Percentiles rank a stretch among this genome's conserved stretches.
Conservation (phyloP, 208 protist genomes). For the Trichomonas vaginalis region DNA sequence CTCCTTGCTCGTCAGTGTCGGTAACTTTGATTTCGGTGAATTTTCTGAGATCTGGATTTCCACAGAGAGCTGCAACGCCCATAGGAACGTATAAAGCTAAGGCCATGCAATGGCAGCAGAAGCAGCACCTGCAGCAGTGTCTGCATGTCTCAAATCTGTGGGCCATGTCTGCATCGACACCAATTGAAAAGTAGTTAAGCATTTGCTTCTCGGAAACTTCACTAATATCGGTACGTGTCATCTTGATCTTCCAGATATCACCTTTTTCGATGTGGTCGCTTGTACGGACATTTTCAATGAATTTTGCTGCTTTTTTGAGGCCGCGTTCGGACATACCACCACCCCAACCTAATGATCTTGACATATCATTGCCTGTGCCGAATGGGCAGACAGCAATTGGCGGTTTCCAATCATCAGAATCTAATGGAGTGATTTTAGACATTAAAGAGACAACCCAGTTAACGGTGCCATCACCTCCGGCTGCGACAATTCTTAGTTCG, state of each 20-base stretch:
- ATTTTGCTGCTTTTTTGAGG: neutral
- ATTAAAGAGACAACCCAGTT: neutral
- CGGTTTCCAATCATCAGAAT: neutral
- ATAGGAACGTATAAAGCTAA: neutral
- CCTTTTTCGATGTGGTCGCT: neutral
- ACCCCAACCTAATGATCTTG: neutral
- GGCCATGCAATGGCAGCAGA: neutral
- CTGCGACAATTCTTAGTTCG: neutral
- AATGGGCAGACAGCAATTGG: neutral
- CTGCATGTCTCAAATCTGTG: neutral
- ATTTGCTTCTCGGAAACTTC: neutral
- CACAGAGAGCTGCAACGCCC: neutral
- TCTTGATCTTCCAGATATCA: neutral
- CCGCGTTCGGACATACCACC: neutral
- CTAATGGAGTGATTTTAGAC: neutral
- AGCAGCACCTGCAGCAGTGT: neutral
- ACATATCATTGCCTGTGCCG: neutral
- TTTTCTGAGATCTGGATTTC: neutral
- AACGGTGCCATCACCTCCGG: neutral
- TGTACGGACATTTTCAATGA: neutral
- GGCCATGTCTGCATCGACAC: neutral
- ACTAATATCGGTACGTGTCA: neutral
- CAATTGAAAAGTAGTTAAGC: slow-evolving; percentile 11
- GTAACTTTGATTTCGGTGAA: neutral
- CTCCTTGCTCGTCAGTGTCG: neutral